phyloP scores from a whole-genome alignment of 2,329 filamentous ascomycete genomes.

The Sporothrix humicola region DNA sequence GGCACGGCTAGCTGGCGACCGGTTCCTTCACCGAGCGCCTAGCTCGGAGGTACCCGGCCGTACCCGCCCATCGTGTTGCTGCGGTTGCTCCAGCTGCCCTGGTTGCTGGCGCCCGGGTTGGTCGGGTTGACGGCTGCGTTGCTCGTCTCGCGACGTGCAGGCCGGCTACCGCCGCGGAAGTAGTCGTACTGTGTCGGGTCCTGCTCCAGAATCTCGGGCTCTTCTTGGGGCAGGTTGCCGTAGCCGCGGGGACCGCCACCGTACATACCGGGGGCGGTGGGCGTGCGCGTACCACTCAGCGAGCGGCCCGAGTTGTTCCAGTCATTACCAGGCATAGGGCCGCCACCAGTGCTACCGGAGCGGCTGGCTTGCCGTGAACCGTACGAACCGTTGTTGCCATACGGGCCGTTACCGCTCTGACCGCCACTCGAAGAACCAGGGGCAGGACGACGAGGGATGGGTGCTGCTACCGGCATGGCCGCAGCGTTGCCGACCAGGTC shows the following conservation, averaged over 20 bases:
- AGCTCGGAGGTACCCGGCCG: conserved; percentile 34
- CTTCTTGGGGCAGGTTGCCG: conserved; percentile 62
- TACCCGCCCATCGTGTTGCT: conserved; percentile 28
- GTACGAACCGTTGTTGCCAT: neutral
- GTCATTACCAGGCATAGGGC: conserved; percentile 8
- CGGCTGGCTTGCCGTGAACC: neutral
- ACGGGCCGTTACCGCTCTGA: neutral
- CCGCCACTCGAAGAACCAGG: neutral
- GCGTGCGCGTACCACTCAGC: conserved; percentile 48
- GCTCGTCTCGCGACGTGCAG: conserved; percentile 34
- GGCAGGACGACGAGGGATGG: neutral
- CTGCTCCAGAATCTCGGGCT: conserved; percentile 46
- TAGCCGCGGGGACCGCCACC: conserved; percentile 66
- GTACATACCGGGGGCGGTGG: conserved; percentile 56
- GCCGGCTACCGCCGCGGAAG: conserved; percentile 52
- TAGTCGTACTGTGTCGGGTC: conserved; percentile 63
- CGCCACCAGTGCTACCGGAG: neutral
- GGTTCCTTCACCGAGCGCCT: conserved; percentile 32
- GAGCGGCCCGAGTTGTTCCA: conserved; percentile 41
- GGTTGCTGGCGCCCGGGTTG: conserved; percentile 28
- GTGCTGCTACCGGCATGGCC: conserved; percentile 52
- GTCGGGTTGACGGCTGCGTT: neutral
- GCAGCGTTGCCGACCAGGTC: conserved; percentile 61
- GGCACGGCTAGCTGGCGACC: conserved; percentile 10
- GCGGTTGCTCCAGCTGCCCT: conserved; percentile 32